These are phyloP conservation scores for Parastagonospora nodorum DNA, from an alignment of 2,329 filamentous ascomycete species.

Conservation along the genomic window DNA sequence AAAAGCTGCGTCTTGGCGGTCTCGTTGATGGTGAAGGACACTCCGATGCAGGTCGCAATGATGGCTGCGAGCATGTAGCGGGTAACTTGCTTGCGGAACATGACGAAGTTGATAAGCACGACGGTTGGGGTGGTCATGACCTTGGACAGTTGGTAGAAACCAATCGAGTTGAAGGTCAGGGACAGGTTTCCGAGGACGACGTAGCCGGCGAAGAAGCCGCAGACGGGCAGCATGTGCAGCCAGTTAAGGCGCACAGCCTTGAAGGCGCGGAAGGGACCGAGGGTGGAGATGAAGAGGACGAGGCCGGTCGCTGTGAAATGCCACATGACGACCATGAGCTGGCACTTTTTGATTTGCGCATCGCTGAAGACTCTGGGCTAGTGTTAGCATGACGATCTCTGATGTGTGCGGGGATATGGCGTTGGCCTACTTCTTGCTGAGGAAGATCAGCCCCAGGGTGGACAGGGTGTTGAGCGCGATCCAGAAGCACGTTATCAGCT, in stretches of 20 bases:
- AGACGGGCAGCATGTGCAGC: slow-evolving; percentile 52
- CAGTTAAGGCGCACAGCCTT: slow-evolving; percentile 51
- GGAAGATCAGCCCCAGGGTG: slow-evolving; percentile 51
- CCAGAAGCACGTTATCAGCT: slow-evolving; percentile 46
- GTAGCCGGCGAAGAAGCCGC: slow-evolving; percentile 54
- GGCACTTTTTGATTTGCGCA: slow-evolving; percentile 50
- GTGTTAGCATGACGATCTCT: slow-evolving; percentile 23
- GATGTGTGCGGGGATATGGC: not conserved
- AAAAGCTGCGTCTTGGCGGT: slow-evolving; percentile 48
- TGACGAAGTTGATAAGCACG: slow-evolving; percentile 52
- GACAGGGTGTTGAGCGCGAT: slow-evolving; percentile 52
- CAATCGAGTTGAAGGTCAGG: slow-evolving; percentile 54
- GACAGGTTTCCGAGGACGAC: slow-evolving; percentile 54
- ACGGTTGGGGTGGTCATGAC: slow-evolving; percentile 56
- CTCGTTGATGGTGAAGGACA: slow-evolving; percentile 51
- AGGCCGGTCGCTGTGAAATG: slow-evolving; percentile 53
- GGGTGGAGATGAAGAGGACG: slow-evolving; percentile 51
- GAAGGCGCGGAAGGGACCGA: slow-evolving; percentile 51
- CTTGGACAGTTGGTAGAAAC: slow-evolving; percentile 56
- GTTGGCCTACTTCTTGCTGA: slow-evolving; percentile 50
- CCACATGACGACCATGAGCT: slow-evolving; percentile 56
- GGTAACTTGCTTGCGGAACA: slow-evolving; percentile 51
- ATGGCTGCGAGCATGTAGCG: slow-evolving; percentile 49
- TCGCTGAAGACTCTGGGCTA: slow-evolving; percentile 51
- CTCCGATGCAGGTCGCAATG: slow-evolving; percentile 50